Evolutionary conservation across 1,284 basidiomycete genomes (phyloP).

Genomic region (Rhodotorula glutinis): DNA sequence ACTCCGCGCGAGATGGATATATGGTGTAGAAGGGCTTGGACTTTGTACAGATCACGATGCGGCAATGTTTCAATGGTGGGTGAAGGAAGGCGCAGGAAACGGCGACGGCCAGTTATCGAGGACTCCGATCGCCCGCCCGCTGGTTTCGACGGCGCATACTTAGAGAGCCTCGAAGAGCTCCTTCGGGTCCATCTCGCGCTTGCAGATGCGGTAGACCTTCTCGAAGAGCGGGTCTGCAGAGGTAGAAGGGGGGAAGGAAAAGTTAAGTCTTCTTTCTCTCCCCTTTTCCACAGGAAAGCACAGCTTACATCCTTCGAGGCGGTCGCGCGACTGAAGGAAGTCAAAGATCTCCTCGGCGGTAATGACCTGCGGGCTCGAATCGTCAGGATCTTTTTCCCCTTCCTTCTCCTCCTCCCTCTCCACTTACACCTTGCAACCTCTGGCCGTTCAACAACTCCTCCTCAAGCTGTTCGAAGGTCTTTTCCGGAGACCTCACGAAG

Average conservation of each 20-base stretch:
- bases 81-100: too few relatives aligned
- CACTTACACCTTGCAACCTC: constrained; percentile 53
- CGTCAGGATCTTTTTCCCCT: too few relatives aligned
- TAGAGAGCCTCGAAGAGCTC: constrained; percentile 31
- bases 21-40: too few relatives aligned
- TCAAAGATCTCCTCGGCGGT: constrained; percentile 44
- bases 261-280: too few relatives aligned
- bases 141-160: background rate
- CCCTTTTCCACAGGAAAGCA: too few relatives aligned
- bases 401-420: too few relatives aligned
- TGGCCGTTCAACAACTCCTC: constrained; percentile 58
- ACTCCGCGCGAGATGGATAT: too few relatives aligned
- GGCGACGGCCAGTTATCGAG: too few relatives aligned
- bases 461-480: constrained; percentile 57
- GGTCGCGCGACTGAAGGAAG: constrained; percentile 53
- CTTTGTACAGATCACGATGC: too few relatives aligned
- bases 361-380: constrained; percentile 28
- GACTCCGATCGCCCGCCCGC: too few relatives aligned
- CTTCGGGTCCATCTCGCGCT: constrained; percentile 27
- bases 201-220: constrained; percentile 20
- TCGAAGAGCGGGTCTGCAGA: constrained; percentile 8
- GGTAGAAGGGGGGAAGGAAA: too few relatives aligned
- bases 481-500: constrained; percentile 54
- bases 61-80: too few relatives aligned
- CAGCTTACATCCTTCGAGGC: constrained; percentile 27